These are phyloP conservation scores for Gloeopeniophorella convolvens DNA, from an alignment of 768 basidiomycete genomes.

Conservation along the genomic window DNA sequence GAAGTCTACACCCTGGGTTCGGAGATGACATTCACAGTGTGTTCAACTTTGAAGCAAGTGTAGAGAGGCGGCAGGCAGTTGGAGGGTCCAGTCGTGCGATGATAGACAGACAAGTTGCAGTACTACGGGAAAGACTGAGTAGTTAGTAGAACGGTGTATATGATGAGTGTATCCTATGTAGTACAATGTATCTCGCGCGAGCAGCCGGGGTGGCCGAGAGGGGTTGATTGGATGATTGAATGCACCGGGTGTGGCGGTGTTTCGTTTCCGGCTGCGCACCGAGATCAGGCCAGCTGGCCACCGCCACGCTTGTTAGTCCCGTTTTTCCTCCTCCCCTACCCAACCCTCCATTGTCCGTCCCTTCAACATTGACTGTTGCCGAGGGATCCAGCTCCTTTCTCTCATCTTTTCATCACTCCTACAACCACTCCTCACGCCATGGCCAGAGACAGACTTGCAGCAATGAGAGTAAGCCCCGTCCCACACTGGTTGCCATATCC, in stretches of 20 bases:
- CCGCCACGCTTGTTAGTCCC: not conserved
- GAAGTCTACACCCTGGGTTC: slow-evolving; percentile 69
- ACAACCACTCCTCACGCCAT: slow-evolving; percentile 34
- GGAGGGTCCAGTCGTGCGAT: slow-evolving; percentile 86
- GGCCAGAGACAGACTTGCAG: slow-evolving; percentile 90
- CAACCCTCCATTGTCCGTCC: not conserved
- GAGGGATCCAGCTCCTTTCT: not conserved
- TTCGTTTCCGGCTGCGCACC: too few relatives aligned
- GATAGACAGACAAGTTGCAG: slow-evolving; percentile 78
- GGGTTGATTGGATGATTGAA: too few relatives aligned
- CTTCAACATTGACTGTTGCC: slow-evolving; percentile 24
- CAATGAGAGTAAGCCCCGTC: slow-evolving; percentile 57
- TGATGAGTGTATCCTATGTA: too few relatives aligned
- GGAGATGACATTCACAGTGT: slow-evolving; percentile 73
- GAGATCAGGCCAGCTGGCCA: too few relatives aligned
- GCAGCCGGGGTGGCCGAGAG: too few relatives aligned
- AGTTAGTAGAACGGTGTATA: too few relatives aligned
- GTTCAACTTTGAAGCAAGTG: slow-evolving; percentile 93
- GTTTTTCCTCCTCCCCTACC: not conserved
- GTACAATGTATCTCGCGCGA: too few relatives aligned
- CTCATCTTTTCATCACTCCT: slow-evolving; percentile 10
- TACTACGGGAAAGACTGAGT: slow-evolving; percentile 55
- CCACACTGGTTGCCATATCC: slow-evolving; percentile 4
- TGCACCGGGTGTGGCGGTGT: too few relatives aligned
- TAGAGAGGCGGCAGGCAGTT: slow-evolving; percentile 87